Evolutionary conservation across 2,329 filamentous ascomycete species (phyloP).

Genomic region (Parastagonospora nodorum): DNA sequence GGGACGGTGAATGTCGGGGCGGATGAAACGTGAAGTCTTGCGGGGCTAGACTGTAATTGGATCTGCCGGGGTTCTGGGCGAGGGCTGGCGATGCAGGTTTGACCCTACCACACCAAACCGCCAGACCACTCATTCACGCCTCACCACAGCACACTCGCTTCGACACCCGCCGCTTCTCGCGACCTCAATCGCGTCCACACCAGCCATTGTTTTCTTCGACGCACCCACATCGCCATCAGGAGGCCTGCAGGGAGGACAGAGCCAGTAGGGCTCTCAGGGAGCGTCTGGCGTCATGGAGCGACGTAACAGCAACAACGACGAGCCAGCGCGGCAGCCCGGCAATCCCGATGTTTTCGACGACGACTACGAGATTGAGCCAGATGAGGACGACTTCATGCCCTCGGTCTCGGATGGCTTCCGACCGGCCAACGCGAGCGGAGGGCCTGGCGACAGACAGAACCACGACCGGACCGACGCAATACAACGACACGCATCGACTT

Average conservation of each 20-base stretch:
- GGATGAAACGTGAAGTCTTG: conserved; percentile 28
- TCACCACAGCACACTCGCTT: conserved; percentile 22
- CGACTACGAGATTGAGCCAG: conserved; percentile 50
- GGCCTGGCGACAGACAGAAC: conserved; percentile 26
- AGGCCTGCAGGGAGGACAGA: conserved; percentile 29
- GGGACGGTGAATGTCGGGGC: background rate
- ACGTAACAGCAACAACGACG: conserved; percentile 40
- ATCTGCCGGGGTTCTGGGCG: conserved; percentile 22
- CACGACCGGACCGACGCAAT: conserved; percentile 28
- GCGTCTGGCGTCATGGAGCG: conserved; percentile 45
- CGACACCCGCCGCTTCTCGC: conserved; percentile 15
- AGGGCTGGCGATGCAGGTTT: too few species aligned
- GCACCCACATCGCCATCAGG: conserved; percentile 18
- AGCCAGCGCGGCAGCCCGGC: conserved; percentile 31
- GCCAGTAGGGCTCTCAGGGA: conserved; percentile 38
- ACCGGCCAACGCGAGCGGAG: conserved; percentile 37
- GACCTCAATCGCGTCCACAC: conserved; percentile 17
- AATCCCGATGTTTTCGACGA: conserved; percentile 56
- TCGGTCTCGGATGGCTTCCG: conserved; percentile 54
- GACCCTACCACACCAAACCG: too few species aligned
- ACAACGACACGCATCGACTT: conserved; percentile 29
- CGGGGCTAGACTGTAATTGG: conserved; percentile 5
- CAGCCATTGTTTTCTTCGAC: conserved; percentile 1
- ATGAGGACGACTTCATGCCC: conserved; percentile 50
- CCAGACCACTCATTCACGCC: conserved; percentile 9